Evolutionary conservation across 1,139 yeast species (phyloP).

Genomic region (Debaryomyces coudertii): DNA sequence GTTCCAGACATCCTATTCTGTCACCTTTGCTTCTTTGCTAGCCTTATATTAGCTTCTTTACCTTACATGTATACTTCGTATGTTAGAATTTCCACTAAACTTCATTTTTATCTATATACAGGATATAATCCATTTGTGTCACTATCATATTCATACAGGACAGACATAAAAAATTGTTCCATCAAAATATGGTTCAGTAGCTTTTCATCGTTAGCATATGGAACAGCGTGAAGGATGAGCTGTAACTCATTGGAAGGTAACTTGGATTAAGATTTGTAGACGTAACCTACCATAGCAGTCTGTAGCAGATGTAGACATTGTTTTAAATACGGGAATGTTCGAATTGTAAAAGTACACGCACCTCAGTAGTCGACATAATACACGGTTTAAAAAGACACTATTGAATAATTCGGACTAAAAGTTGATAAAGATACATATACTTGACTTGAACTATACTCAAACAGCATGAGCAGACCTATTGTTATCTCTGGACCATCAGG

Average conservation of each 20-base stretch:
- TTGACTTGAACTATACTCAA: not conserved
- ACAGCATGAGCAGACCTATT: slow-evolving; percentile 61
- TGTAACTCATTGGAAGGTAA: not conserved
- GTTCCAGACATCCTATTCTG: slow-evolving; percentile 12
- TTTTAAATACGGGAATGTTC: not conserved
- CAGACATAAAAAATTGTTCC: not conserved
- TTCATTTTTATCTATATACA: not conserved
- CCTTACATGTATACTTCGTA: not conserved
- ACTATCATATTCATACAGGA: not conserved
- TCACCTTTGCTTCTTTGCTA: slow-evolving; percentile 1
- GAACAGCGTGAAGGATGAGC: not conserved
- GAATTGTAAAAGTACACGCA: slow-evolving; percentile 2
- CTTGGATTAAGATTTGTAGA: not conserved
- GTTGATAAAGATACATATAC: not conserved
- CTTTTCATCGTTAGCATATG: not conserved
- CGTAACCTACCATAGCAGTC: too few species aligned
- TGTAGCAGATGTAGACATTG: not conserved
- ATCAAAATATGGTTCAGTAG: not conserved
- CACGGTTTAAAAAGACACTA: not conserved
- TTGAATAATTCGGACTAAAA: not conserved
- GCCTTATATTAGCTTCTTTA: not conserved
- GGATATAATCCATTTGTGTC: not conserved
- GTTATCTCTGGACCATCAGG: slow-evolving; percentile 98
- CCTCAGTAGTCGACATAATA: not conserved
- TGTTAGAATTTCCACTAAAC: not conserved